Evolutionary conservation across 495 filamentous ascomycete species (phyloP), one percentile per base, ranked within the genome.

Genomic region (Cairneyella variabilis): DNA sequence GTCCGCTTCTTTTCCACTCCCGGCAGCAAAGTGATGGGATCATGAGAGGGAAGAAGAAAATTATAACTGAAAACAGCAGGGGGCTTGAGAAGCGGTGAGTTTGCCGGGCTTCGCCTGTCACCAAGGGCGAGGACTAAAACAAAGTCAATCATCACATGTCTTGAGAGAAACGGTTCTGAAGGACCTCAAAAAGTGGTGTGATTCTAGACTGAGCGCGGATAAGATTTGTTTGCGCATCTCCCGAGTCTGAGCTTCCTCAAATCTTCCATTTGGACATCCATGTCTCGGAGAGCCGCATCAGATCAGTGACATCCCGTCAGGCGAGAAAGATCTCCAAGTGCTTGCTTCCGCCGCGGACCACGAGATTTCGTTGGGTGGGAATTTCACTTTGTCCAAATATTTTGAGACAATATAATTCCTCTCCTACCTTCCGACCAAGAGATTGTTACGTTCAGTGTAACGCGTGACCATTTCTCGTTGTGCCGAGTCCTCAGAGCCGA

Each of bases 31-130:
- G 45, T 51, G n/a, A 32, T 34, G 28, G 51, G 50, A 36, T 28
- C 40, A 50, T 38, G 43, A 38, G 43, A 53, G 27, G n/a, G 34
- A 23, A 27, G 28, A 40, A 52, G 22, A 53, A 21, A 43, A 27
- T 11, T 12, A 20, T 25, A 17, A 39, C 21, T 10, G 30, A 40
- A 42, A 54, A 16, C 14, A 20, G 37, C 21, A 14, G 44, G 49
- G 48, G 48, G 25, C 16, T 38, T 21, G 37, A n/a, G 57, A 54
- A 26, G 61, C 61, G 61, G 61, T 64, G 61, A 64, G 47, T 18
- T 58, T 44, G 48, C 37, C 62, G 62, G 61, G 62, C 58, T 55
- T 55, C 58, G 39, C 42, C 51, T 59, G 57, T 59, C 55, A 52
- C 62, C 62, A 64, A 64, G 59, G 52, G 37, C 23, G 38, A 48